Percentiles rank a stretch among this genome's conserved stretches.
Conservation (phyloP, 306 rosid species). For the Oemleria cerasiformis region DNA sequence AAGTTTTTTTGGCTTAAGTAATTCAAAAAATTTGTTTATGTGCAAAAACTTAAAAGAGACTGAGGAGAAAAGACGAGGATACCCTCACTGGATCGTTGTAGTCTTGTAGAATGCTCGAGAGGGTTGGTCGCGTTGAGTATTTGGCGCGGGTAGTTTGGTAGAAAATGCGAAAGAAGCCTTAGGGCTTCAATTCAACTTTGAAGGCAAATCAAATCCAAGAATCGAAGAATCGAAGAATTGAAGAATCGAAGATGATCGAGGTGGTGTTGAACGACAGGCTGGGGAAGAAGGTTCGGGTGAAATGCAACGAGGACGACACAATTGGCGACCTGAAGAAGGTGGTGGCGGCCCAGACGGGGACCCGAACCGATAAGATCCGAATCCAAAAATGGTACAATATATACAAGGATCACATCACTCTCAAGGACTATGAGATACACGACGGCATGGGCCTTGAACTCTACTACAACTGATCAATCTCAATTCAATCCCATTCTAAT, state of each 20-base stretch:
- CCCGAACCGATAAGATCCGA: conserved; percentile 71
- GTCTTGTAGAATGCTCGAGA: too few species aligned
- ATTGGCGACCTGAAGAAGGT: conserved; percentile 90
- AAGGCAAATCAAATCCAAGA: too few species aligned
- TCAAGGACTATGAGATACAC: conserved; percentile 79
- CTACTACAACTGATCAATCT: conserved; percentile 63
- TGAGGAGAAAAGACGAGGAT: too few species aligned
- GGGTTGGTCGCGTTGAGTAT: too few species aligned
- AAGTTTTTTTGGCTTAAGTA: too few species aligned
- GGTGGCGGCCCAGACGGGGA: conserved; percentile 92
- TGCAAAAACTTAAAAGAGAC: too few species aligned
- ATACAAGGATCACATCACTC: conserved; percentile 87
- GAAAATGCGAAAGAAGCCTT: too few species aligned
- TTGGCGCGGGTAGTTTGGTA: too few species aligned
- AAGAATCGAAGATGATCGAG: conserved; percentile 70
- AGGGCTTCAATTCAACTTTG: too few species aligned
- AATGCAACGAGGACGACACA: conserved; percentile 86
- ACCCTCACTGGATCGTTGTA: too few species aligned
- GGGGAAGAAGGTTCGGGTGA: conserved; percentile 87
- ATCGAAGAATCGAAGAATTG: not conserved
- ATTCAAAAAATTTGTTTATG: too few species aligned
- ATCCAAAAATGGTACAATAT: conserved; percentile 78
- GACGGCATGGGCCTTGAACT: conserved; percentile 96
- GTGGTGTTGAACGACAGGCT: conserved; percentile 82
- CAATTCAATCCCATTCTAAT: too few species aligned